These are phyloP conservation scores for Plasmopara muralis DNA, from an alignment of 352 stramenopile species.

Conservation along the genomic window DNA sequence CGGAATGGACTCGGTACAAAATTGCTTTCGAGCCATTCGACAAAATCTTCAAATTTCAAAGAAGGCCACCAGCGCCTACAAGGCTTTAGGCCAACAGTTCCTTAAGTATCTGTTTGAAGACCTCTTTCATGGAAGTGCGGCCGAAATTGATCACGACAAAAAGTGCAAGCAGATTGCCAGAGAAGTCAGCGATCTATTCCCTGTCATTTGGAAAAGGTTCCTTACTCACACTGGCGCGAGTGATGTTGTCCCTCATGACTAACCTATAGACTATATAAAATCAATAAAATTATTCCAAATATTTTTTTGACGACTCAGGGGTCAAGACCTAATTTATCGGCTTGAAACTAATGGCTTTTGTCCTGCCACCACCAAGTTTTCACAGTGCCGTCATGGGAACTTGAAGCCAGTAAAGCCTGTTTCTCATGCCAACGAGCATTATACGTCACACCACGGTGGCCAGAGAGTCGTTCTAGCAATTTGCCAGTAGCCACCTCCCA, in stretches of 20 bases:
- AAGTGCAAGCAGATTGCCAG: conserved; percentile 22
- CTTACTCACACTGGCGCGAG: conserved; percentile 36
- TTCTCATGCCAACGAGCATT: conserved; percentile 84
- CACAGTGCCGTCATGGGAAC: conserved; percentile 83
- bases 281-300: conserved; percentile 3
- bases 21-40: conserved; percentile 54
- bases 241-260: conserved; percentile 29
- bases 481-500: conserved; percentile 85
- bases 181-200: conserved; percentile 60
- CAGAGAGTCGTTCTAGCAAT: conserved; percentile 69
- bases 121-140: conserved; percentile 21
- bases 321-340: background rate
- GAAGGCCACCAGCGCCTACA: conserved; percentile 35
- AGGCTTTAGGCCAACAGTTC: conserved; percentile 49
- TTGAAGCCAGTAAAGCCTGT: conserved; percentile 76
- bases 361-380: conserved; percentile 88
- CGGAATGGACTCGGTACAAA: conserved; percentile 30
- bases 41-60: conserved; percentile 42
- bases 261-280: conserved; percentile 12
- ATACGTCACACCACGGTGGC: conserved; percentile 76
- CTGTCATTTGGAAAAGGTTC: conserved; percentile 66
- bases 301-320: conserved; percentile 7
- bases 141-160: conserved; percentile 21
- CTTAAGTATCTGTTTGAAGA: conserved; percentile 50
- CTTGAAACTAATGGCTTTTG: conserved; percentile 25